A percentile compares a stretch with the other conserved stretches of the same genome.
Evolutionary conservation across 331 rosid species (phyloP).

Genomic region (Saraca asoca): DNA sequence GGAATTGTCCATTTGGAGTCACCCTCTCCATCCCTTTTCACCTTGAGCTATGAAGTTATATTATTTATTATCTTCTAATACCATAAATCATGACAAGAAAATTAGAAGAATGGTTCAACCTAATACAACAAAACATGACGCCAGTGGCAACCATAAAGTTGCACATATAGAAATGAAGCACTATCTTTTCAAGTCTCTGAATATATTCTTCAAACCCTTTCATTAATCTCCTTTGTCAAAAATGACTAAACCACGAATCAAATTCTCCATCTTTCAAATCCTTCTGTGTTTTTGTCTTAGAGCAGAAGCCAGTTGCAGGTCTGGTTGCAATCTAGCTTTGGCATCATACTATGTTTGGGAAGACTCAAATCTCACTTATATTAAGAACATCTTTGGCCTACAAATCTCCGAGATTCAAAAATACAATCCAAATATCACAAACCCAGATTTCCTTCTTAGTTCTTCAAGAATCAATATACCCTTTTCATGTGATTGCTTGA

Average conservation of each 20-base stretch:
- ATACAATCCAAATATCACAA: conserved; percentile 36
- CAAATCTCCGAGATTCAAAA: conserved; percentile 34
- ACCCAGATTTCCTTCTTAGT: conserved; percentile 2
- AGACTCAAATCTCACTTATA: conserved; percentile 37
- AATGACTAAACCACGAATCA: conserved; percentile 35
- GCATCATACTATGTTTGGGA: conserved; percentile 42
- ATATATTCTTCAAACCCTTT: not conserved
- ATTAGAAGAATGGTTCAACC: conserved; percentile 24
- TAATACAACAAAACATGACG: conserved; percentile 14
- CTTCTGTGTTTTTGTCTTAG: not conserved
- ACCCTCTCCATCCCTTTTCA: conserved; percentile 31
- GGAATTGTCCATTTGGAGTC: conserved; percentile 45
- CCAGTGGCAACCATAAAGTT: conserved; percentile 13
- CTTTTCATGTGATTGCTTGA: conserved; percentile 48
- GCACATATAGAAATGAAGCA: not conserved
- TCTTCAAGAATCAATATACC: conserved; percentile 38
- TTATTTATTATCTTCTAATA: conserved; percentile 20
- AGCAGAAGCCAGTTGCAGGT: conserved; percentile 31
- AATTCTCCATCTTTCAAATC: conserved; percentile 19
- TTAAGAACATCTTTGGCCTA: conserved; percentile 39
- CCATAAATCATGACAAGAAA: not conserved
- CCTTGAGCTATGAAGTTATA: conserved; percentile 27
- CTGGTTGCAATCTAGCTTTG: conserved; percentile 47
- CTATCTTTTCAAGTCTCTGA: not conserved
- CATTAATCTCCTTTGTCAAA: conserved; percentile 9